phyloP scores from a whole-genome alignment of 169 alveolate genomes.

The Plasmodium knowlesi region DNA sequence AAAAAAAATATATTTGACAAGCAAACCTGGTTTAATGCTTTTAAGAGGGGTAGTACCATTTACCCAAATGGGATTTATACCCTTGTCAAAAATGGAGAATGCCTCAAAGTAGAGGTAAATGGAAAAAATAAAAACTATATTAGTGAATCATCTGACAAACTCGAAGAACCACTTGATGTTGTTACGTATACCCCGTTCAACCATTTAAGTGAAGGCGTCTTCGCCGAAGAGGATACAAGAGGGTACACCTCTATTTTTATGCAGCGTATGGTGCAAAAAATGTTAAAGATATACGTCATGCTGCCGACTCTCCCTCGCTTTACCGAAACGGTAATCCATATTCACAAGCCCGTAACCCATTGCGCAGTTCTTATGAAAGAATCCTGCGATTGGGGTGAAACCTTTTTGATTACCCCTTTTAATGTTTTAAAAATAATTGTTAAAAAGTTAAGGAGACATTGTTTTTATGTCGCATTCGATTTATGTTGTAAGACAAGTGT shows the following conservation, averaged over 20 bases:
- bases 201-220: neutral
- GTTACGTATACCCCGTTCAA: neutral
- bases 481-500: neutral
- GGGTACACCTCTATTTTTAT: neutral
- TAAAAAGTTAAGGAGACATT: neutral
- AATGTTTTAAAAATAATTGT: conserved; percentile 9
- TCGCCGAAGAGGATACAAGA: neutral
- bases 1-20: neutral
- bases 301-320: neutral
- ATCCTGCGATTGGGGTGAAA: neutral
- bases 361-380: conserved; percentile 11
- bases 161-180: neutral
- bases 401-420: neutral
- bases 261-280: neutral
- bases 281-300: neutral
- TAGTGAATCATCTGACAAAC: neutral
- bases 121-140: neutral
- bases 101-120: neutral
- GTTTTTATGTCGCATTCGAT: neutral
- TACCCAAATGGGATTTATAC: neutral
- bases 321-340: neutral
- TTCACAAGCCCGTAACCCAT: neutral
- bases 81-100: neutral
- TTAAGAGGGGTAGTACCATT: neutral
- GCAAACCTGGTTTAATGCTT: neutral